A percentile compares a stretch with the other conserved stretches of the same genome.
phyloP scores from a whole-genome alignment of 805 yeast genomes.

The Sugiyamaella chiloensis region DNA sequence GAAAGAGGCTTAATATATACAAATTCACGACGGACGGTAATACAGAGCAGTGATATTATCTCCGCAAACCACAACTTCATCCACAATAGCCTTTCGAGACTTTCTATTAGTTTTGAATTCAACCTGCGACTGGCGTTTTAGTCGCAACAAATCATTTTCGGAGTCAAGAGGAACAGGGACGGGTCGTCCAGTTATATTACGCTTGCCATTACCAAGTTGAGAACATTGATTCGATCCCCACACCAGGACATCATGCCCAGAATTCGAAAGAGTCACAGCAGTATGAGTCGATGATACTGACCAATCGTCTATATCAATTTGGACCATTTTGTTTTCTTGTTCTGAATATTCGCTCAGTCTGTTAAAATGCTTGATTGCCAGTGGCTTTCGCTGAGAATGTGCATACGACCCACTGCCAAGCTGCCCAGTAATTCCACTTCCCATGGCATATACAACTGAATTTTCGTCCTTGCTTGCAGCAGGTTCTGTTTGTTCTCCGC shows the following conservation, averaged over 20 bases:
- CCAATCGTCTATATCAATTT: constrained; percentile 50
- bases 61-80: constrained; percentile 64
- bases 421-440: constrained; percentile 83
- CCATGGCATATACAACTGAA: constrained; percentile 62
- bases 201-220: constrained; percentile 82
- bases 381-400: constrained; percentile 71
- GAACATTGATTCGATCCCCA: constrained; percentile 88
- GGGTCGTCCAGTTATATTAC: constrained; percentile 41
- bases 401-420: constrained; percentile 73
- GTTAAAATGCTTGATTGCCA: constrained; percentile 48
- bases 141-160: constrained; percentile 33
- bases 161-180: constrained; percentile 26
- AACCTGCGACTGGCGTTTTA: constrained; percentile 30
- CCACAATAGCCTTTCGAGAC: constrained; percentile 32
- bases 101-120: constrained; percentile 30
- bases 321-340: constrained; percentile 37
- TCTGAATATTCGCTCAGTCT: constrained; percentile 57
- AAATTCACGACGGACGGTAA: constrained; percentile 35
- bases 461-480: constrained; percentile 27
- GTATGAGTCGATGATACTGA: constrained; percentile 62
- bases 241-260: constrained; percentile 49
- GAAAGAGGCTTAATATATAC: not conserved
- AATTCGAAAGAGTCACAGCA: constrained; percentile 20
- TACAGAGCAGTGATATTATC: constrained; percentile 58
- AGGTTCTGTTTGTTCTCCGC: constrained; percentile 7